Evolutionary conservation across 345 rosid species (phyloP).

Genomic region (Tarenaya hassleriana): DNA sequence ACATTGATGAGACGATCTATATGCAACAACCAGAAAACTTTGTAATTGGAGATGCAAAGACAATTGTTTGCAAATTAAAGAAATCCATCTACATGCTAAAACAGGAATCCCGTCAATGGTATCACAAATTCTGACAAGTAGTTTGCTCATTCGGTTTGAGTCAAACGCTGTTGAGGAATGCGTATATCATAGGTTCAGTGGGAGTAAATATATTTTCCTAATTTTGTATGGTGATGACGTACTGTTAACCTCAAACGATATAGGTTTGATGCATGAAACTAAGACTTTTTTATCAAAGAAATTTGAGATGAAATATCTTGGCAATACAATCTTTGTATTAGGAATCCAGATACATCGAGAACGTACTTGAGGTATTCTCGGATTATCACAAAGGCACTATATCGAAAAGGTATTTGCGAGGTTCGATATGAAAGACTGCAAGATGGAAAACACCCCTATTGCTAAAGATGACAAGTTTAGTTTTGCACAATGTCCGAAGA

Average conservation of each 20-base stretch:
- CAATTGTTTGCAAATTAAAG: constrained; percentile 8
- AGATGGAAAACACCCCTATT: neutral
- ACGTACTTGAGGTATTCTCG: neutral
- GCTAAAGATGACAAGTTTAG: constrained; percentile 8
- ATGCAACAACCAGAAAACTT: constrained; percentile 7
- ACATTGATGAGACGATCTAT: constrained; percentile 2
- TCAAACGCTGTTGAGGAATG: neutral
- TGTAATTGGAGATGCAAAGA: constrained; percentile 3
- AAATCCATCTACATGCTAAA: constrained; percentile 14
- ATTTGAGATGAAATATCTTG: constrained; percentile 1
- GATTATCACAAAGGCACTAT: constrained; percentile 1
- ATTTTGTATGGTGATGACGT: neutral
- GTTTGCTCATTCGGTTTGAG: neutral
- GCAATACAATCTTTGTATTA: neutral
- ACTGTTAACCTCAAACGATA: neutral
- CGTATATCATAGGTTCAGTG: constrained; percentile 1
- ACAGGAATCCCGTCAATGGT: constrained; percentile 11
- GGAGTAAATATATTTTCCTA: constrained; percentile 2
- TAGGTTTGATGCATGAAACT: neutral
- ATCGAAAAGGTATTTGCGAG: constrained; percentile 2
- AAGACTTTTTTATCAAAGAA: neutral
- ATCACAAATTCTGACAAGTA: constrained; percentile 6
- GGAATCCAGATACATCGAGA: neutral
- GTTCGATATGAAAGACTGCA: neutral
- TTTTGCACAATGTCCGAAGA: neutral